Conservation (phyloP, 169 alveolate species). For the Plasmodium gaboni region DNA sequence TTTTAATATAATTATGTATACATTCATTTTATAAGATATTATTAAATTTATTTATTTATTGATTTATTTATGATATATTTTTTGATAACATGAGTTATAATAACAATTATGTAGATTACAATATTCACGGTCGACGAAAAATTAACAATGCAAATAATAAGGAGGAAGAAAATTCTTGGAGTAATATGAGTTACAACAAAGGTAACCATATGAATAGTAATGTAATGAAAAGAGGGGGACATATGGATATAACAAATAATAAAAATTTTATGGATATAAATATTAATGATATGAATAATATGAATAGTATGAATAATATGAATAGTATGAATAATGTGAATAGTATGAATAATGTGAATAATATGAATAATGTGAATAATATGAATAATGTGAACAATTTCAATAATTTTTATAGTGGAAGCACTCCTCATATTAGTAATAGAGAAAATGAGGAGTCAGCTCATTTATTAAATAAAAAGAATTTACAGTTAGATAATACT, state of each 20-base stretch:
- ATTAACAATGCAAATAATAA: conserved; percentile 26
- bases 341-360: background rate
- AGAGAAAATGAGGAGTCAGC: too few relatives aligned
- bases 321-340: background rate
- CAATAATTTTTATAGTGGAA: background rate
- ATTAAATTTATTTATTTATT: background rate
- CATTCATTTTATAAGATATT: background rate
- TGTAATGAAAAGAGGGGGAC: background rate
- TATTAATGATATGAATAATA: background rate
- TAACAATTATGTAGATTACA: conserved; percentile 22
- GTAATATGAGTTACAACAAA: conserved; percentile 15
- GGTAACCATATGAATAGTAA: conserved; percentile 7
- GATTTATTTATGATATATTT: background rate
- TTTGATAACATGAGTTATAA: conserved; percentile 45
- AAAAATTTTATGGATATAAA: background rate
- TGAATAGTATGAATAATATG: conserved; percentile 1
- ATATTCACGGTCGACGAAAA: conserved; percentile 51
- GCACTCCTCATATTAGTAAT: background rate
- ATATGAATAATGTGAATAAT: background rate
- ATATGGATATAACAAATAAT: background rate
- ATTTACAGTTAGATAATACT: background rate
- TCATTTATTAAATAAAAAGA: background rate
- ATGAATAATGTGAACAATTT: background rate
- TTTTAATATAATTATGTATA: background rate
- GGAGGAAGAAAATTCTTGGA: conserved; percentile 23